These are phyloP conservation scores for Tricholoma matsutake DNA, from an alignment of 768 basidiomycete genomes.

Conservation along the genomic window DNA sequence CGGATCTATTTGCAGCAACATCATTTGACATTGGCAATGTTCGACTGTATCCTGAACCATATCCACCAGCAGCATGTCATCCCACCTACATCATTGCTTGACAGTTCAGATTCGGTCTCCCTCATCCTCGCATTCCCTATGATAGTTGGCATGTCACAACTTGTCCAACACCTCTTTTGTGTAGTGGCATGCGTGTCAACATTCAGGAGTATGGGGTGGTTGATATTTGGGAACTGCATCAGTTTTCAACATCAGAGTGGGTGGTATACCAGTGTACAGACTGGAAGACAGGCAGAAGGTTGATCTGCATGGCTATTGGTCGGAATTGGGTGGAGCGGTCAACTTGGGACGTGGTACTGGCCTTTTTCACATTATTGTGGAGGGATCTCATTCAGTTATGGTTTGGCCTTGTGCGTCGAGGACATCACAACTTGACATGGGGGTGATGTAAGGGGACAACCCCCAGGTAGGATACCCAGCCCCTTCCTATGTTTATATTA, in stretches of 20 bases:
- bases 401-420: no score
- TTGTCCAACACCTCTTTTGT: background rate
- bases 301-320: background rate
- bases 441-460: no score
- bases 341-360: no score
- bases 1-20: no score
- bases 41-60: no score
- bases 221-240: background rate
- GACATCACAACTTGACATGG: no score
- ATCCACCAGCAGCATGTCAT: background rate
- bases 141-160: background rate
- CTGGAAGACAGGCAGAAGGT: background rate
- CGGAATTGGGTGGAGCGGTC: no score
- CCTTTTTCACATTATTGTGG: background rate
- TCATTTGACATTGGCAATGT: no score
- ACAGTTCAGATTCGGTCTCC: background rate
- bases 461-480: no score
- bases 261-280: background rate
- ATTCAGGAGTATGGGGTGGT: background rate
- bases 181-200: background rate
- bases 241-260: background rate
- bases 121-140: background rate
- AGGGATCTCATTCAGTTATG: no score
- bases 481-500: no score
- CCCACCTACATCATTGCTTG: background rate